Percentiles rank a stretch among this genome's conserved stretches.
Evolutionary conservation across 2,329 filamentous ascomycete genomes (phyloP).

Genomic region (Sarocladium brachiariae): DNA sequence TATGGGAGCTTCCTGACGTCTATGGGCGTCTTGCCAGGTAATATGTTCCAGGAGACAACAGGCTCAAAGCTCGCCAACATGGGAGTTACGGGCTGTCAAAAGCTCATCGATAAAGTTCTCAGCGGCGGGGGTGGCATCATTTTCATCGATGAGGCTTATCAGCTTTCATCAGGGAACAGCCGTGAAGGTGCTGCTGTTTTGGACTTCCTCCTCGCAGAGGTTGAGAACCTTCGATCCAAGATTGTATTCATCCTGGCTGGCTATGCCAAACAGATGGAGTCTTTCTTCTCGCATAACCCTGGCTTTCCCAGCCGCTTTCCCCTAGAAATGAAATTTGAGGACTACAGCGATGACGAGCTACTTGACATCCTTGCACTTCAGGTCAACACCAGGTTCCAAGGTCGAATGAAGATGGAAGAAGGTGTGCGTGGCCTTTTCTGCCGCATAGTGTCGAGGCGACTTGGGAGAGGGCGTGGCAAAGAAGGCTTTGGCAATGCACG

Average conservation of each 20-base stretch:
- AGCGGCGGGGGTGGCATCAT: constrained; percentile 58
- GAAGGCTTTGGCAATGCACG: constrained; percentile 70
- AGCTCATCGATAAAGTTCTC: constrained; percentile 40
- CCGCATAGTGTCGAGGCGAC: constrained; percentile 53
- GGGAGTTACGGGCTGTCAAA: constrained; percentile 52
- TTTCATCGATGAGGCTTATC: constrained; percentile 77
- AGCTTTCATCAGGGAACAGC: constrained; percentile 55
- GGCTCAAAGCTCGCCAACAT: constrained; percentile 58
- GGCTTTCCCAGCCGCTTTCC: constrained; percentile 66
- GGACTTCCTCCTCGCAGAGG: constrained; percentile 64
- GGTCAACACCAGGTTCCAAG: constrained; percentile 46
- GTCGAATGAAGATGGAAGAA: constrained; percentile 52
- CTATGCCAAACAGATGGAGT: constrained; percentile 69
- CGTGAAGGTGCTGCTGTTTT: constrained; percentile 54
- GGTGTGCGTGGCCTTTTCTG: constrained; percentile 54
- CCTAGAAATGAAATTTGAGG: constrained; percentile 55
- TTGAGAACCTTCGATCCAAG: constrained; percentile 65
- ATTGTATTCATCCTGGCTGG: constrained; percentile 68
- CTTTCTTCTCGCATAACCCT: constrained; percentile 67
- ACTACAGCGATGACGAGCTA: constrained; percentile 62
- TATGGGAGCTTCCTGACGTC: constrained; percentile 60
- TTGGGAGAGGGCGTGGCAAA: constrained; percentile 55
- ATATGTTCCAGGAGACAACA: constrained; percentile 57
- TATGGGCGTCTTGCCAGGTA: constrained; percentile 55
- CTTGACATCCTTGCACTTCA: constrained; percentile 50